A percentile compares a stretch with the other conserved stretches of the same genome.
Conservation (phyloP, 2,329 filamentous ascomycete species). For the Pseudonectria foliicola region DNA sequence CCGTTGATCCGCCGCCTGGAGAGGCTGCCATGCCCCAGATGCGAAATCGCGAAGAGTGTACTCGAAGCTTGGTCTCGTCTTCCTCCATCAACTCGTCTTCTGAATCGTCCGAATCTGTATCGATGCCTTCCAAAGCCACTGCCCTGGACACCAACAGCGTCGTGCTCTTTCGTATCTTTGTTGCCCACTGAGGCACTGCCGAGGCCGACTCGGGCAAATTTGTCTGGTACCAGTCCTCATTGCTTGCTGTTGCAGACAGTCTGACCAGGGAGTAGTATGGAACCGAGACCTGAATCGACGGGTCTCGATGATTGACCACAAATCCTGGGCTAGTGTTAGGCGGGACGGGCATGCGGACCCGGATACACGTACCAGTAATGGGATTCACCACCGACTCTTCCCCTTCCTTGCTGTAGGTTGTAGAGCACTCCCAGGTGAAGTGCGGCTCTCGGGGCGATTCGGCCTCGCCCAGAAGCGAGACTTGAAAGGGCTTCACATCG, state of each 20-base stretch:
- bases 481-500: conserved; percentile 42
- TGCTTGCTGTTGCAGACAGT: conserved; percentile 44
- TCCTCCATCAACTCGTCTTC: conserved; percentile 25
- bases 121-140: conserved; percentile 33
- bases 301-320: conserved; percentile 32
- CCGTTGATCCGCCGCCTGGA: conserved; percentile 44
- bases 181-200: conserved; percentile 38
- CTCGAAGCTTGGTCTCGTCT: conserved; percentile 31
- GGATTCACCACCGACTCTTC: conserved; percentile 27
- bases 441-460: conserved; percentile 27
- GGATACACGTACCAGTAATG: conserved; percentile 9
- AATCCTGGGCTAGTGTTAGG: conserved; percentile 31
- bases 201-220: conserved; percentile 30
- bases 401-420: conserved; percentile 33
- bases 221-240: conserved; percentile 46
- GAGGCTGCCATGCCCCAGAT: conserved; percentile 48
- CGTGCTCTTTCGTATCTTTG: conserved; percentile 37
- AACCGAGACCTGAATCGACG: conserved; percentile 16
- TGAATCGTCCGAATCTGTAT: conserved; percentile 26
- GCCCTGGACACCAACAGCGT: conserved; percentile 37
- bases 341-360: neutral
- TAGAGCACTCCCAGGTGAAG: conserved; percentile 36
- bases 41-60: conserved; percentile 43
- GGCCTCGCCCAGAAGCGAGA: conserved; percentile 31
- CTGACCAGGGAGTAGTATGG: conserved; percentile 48